These are phyloP conservation scores for Lentinula edodes DNA, from an alignment of 768 basidiomycete genomes.

Conservation along the genomic window DNA sequence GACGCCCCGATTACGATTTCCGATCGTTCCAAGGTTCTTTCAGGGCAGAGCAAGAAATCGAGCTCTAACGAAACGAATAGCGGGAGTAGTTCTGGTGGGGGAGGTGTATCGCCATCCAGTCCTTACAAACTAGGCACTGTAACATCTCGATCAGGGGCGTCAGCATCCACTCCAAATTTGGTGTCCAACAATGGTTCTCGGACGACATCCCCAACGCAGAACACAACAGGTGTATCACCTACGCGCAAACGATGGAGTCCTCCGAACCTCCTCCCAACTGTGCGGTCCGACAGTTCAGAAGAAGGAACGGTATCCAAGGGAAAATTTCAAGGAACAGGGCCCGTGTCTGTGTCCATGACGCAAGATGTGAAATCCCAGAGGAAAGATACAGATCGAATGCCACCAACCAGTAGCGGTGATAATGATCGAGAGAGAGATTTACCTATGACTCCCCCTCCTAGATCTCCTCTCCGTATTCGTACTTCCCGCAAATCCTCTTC, in stretches of 20 bases:
- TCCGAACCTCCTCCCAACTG: slow-evolving; percentile 42
- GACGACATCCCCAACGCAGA: slow-evolving; percentile 28
- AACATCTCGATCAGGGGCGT: slow-evolving; percentile 34
- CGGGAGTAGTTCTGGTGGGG: slow-evolving; percentile 14
- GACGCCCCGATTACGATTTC: slow-evolving; percentile 39
- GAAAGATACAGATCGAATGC: slow-evolving; percentile 8
- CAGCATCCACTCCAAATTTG: slow-evolving; percentile 61
- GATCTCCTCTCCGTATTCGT: slow-evolving; percentile 48
- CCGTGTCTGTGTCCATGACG: neutral
- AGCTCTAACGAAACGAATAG: neutral
- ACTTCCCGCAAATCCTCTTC: slow-evolving; percentile 13
- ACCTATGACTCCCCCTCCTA: slow-evolving; percentile 36
- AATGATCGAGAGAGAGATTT: slow-evolving; percentile 29
- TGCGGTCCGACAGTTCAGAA: slow-evolving; percentile 54
- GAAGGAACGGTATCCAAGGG: slow-evolving; percentile 27
- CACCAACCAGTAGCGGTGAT: slow-evolving; percentile 9
- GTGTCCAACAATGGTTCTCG: slow-evolving; percentile 9
- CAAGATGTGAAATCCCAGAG: slow-evolving; percentile 7
- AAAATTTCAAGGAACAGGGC: neutral
- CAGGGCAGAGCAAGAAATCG: slow-evolving; percentile 26
- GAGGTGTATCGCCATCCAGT: slow-evolving; percentile 13
- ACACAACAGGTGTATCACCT: slow-evolving; percentile 26
- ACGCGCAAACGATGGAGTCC: slow-evolving; percentile 46
- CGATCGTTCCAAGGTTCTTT: slow-evolving; percentile 40
- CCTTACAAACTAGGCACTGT: slow-evolving; percentile 32